Percentiles rank a stretch among this genome's conserved stretches.
Conservation (phyloP, 306 rosid genomes). For the Vigna reflexopilosa region DNA sequence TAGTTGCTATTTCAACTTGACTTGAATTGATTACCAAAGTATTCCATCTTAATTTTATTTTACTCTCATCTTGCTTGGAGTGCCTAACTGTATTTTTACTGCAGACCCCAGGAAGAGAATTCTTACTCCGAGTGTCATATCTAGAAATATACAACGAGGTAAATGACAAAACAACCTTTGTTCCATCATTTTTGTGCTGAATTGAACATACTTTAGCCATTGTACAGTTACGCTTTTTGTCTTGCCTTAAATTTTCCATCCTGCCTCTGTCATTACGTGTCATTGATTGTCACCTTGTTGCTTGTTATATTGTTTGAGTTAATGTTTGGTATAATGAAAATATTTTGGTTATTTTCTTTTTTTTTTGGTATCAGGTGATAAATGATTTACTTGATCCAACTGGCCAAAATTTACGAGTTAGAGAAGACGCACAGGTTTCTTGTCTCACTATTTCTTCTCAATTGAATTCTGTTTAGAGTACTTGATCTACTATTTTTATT, state of each 20-base stretch:
- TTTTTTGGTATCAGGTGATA: slow-evolving; percentile 83
- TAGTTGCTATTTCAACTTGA: slow-evolving; percentile 36
- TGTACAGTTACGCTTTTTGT: not conserved
- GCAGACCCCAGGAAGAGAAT: slow-evolving; percentile 99
- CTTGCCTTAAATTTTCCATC: slow-evolving; percentile 2
- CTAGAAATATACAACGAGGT: slow-evolving; percentile 99
- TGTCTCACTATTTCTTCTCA: slow-evolving; percentile 35
- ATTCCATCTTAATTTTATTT: slow-evolving; percentile 32
- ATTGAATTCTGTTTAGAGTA: slow-evolving; percentile 18
- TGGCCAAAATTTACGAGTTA: slow-evolving; percentile 94
- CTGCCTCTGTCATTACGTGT: not conserved
- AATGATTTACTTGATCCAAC: slow-evolving; percentile 99
- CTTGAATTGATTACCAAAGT: slow-evolving; percentile 33
- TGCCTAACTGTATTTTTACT: slow-evolving; percentile 44
- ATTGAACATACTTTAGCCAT: not conserved
- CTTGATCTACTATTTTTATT: slow-evolving; percentile 11
- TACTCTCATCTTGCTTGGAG: slow-evolving; percentile 15
- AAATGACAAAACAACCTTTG: slow-evolving; percentile 32
- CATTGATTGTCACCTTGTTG: slow-evolving; percentile 14
- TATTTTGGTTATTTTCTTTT: slow-evolving; percentile 34
- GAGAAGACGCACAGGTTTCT: slow-evolving; percentile 98
- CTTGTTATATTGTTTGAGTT: slow-evolving; percentile 1
- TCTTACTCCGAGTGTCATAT: slow-evolving; percentile 95
- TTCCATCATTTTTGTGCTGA: slow-evolving; percentile 24
- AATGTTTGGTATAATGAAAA: slow-evolving; percentile 30